These are phyloP conservation scores for Colletotrichum theobromicola DNA, from an alignment of 2,329 filamentous ascomycete species.

Conservation along the genomic window DNA sequence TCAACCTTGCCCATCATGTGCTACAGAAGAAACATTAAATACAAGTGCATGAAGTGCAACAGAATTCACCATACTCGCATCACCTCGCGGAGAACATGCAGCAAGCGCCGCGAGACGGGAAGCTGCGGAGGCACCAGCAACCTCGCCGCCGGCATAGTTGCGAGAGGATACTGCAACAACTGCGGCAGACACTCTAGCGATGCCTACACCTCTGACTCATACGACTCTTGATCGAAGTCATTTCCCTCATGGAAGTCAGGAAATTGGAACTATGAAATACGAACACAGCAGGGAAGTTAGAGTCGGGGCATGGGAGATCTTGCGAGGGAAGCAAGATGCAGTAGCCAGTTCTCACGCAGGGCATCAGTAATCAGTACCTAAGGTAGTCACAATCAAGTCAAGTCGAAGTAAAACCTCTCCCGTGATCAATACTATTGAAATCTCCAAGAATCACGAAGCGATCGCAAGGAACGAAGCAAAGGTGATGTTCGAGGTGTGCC, in stretches of 20 bases:
- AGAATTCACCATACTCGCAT: not conserved
- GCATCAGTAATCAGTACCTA: not conserved
- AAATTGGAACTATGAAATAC: fast-evolving
- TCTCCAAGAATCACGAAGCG: not conserved
- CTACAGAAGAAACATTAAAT: not conserved
- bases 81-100: not conserved
- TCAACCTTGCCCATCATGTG: not conserved
- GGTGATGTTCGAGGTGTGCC: not conserved
- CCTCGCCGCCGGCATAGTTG: not conserved
- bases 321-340: not conserved
- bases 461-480: not conserved
- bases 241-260: fast-evolving
- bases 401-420: not conserved
- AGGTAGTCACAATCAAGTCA: not conserved
- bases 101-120: not conserved
- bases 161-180: not conserved
- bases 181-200: not conserved
- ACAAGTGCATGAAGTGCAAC: not conserved
- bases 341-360: fast-evolving
- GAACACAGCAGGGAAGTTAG: fast-evolving
- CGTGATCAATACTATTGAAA: not conserved
- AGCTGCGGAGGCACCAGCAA: not conserved
- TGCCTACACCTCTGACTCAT: not conserved
- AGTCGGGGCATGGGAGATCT: not conserved
- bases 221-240: not conserved